Base-by-base conservation (phyloP, 345 rosid species). In the Salix caprea region DNA sequence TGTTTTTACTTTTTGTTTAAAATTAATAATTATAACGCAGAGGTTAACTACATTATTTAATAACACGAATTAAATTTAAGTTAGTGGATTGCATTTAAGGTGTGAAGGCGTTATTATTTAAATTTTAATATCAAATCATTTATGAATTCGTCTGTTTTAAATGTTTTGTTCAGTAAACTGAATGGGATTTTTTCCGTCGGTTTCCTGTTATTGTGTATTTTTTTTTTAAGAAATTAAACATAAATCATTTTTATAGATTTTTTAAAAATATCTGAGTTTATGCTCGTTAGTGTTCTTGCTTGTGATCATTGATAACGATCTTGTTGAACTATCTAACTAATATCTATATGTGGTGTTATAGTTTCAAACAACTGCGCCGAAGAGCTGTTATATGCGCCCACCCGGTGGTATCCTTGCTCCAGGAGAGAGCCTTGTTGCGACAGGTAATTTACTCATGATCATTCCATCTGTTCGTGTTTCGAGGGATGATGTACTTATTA, bases 351-450 rank as follows among this genome's bases (percentile, higher is more conserved):
- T 58, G 28, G 16, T 34, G 39, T 61, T 76, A 6, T 52, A 81
- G 84, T 81, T 81, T 54, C 84, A 81, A 69, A 81, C 84, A 7
- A 81, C 84, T 69, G 84, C 84, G n/a, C 80, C 84, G 1, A 81
- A 81, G 68, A 81, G 84, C 66, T 81, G 84, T 37, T 81, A 73
- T 67, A 81, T 81, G 84, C 74, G 84, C 7, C 84, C 84, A 12
- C 84, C 84, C 2, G 84, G 84, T 64, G 84, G 77, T 46, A 77
- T 77, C 34, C 84, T 81, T 65, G 84, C 81, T 73, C 84, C 84
- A 4, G 84, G 80, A 40, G 84, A 81, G 71, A 81, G 75, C 78
- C 69, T 81, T 34, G 54, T 81, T 68, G 81, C 84, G 1, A 81
- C 83, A 26, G 83, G 83, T 81, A 77, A 71, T 18, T 54, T 30